Conservation (phyloP, 164 flowering plant species). For the Annona cherimola region DNA sequence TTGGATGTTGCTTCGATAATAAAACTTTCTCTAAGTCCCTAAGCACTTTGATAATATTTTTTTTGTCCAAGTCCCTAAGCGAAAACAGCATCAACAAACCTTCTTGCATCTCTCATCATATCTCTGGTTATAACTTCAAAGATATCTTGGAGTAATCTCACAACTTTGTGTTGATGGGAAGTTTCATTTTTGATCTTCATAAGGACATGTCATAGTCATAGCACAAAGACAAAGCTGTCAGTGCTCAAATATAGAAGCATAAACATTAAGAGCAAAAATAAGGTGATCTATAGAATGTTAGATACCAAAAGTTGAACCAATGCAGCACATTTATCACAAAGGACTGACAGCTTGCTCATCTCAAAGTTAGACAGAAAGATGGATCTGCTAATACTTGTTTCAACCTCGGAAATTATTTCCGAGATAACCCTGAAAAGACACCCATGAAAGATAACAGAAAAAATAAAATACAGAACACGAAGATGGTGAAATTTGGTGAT, state of each 20-base stretch:
- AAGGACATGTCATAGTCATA: slow-evolving; percentile 7
- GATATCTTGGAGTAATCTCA: slow-evolving; percentile 70
- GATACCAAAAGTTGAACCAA: slow-evolving; percentile 74
- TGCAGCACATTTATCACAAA: slow-evolving; percentile 48
- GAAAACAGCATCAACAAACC: slow-evolving; percentile 31
- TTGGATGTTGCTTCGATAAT: slow-evolving; percentile 5
- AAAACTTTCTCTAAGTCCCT: neutral
- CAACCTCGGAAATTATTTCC: slow-evolving; percentile 50
- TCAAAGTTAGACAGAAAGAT: slow-evolving; percentile 57
- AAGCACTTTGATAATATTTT: neutral
- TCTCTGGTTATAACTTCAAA: slow-evolving; percentile 74
- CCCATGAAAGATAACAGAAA: neutral
- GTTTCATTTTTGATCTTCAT: slow-evolving; percentile 58
- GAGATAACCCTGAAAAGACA: slow-evolving; percentile 44
- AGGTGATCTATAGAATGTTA: neutral
- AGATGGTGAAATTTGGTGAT: neutral
- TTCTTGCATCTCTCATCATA: slow-evolving; percentile 61
- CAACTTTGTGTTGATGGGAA: slow-evolving; percentile 43
- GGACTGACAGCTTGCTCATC: slow-evolving; percentile 58
- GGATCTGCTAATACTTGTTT: slow-evolving; percentile 49
- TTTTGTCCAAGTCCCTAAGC: neutral
- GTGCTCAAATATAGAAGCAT: slow-evolving; percentile 1
- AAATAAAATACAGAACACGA: neutral
- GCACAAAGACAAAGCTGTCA: neutral
- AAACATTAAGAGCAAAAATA: neutral